These are phyloP conservation scores for Rhizopogon vinicolor DNA, from an alignment of 768 basidiomycete species.

Conservation along the genomic window DNA sequence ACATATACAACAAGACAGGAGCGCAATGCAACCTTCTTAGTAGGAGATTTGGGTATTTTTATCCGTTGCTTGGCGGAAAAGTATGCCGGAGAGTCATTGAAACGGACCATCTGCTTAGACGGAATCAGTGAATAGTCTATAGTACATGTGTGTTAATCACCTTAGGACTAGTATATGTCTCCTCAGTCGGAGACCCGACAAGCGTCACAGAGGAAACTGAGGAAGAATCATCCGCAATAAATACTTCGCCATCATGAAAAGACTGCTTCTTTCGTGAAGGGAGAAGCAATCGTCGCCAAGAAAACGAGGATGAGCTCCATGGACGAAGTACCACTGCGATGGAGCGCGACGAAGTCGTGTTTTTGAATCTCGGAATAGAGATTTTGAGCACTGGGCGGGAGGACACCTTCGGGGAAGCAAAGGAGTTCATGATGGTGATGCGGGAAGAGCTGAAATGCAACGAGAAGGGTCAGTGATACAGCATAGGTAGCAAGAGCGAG, in stretches of 20 bases:
- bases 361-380: not conserved
- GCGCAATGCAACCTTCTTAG: constrained; percentile 13
- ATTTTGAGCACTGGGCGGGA: not conserved
- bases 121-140: not conserved
- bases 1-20: constrained; percentile 26
- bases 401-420: not conserved
- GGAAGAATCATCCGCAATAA: not conserved
- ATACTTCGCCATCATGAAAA: not conserved
- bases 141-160: constrained; percentile 6
- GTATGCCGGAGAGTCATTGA: constrained; percentile 20
- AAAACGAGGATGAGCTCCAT: constrained; percentile 12
- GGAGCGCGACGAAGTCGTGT: not conserved
- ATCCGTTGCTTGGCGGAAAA: constrained; percentile 17
- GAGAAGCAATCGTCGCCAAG: constrained; percentile 14
- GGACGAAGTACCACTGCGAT: not conserved
- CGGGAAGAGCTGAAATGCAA: not conserved
- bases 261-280: not conserved
- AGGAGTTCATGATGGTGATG: not conserved
- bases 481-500: not conserved
- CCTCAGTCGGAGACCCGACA: constrained; percentile 3
- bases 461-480: not conserved
- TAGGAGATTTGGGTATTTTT: constrained; percentile 8
- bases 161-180: constrained; percentile 10
- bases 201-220: constrained; percentile 7
- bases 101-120: constrained; percentile 19